These are phyloP conservation scores for Volvariella surrecta DNA, from an alignment of 1,284 basidiomycete species.

Conservation along the genomic window DNA sequence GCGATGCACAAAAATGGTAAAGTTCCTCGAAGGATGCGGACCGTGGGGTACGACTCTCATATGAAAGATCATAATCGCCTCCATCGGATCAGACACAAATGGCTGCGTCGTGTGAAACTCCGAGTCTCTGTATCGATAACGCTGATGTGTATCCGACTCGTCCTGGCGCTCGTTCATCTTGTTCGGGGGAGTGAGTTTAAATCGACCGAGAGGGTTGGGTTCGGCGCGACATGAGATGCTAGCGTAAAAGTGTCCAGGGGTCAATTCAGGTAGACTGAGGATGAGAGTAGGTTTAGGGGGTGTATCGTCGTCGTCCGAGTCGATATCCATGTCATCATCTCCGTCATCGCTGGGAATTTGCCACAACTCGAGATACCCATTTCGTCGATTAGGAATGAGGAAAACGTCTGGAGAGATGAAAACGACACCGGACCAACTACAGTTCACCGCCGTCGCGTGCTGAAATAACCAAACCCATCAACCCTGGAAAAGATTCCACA, in stretches of 20 bases:
- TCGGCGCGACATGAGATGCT: constrained; percentile 33
- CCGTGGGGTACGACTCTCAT: neutral
- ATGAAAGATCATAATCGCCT: neutral
- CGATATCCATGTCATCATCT: neutral
- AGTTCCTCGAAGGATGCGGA: neutral
- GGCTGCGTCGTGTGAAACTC: neutral
- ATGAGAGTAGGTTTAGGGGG: constrained; percentile 10
- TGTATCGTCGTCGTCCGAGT: constrained; percentile 1
- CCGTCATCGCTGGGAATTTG: constrained; percentile 18
- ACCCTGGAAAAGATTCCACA: neutral
- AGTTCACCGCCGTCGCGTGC: constrained; percentile 16
- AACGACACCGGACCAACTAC: constrained; percentile 29
- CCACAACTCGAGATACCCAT: constrained; percentile 29
- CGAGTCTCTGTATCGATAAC: neutral
- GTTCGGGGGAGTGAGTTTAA: neutral
- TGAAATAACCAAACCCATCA: constrained; percentile 9
- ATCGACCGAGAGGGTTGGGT: constrained; percentile 30
- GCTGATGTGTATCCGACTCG: neutral
- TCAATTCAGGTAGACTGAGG: constrained; percentile 27
- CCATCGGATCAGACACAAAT: neutral
- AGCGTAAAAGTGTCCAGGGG: constrained; percentile 15
- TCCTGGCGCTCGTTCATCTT: neutral
- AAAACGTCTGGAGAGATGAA: constrained; percentile 31
- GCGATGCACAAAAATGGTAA: neutral
- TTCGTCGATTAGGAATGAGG: constrained; percentile 30